Evolutionary conservation across 2,329 filamentous ascomycete genomes (phyloP).

Genomic region (Ascochyta koolunga): DNA sequence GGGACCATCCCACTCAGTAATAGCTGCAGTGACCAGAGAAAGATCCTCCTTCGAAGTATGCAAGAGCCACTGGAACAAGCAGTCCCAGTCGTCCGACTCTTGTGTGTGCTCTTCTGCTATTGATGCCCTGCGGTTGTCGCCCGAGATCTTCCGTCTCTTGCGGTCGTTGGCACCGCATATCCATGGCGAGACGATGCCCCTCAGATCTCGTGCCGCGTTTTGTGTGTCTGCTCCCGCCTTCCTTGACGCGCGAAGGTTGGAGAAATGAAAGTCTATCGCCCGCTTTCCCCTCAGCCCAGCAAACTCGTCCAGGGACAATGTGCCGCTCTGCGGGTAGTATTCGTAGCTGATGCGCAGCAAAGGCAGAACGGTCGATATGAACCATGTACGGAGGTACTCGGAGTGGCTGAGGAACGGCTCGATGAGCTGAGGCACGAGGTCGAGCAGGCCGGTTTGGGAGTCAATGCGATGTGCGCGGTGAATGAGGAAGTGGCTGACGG

Average conservation of each 20-base stretch:
- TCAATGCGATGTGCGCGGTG: constrained; percentile 73
- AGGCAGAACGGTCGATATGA: constrained; percentile 71
- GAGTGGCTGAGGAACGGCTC: constrained; percentile 70
- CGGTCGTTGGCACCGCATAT: constrained; percentile 69
- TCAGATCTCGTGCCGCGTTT: constrained; percentile 67
- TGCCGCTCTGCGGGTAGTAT: constrained; percentile 65
- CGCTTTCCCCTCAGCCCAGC: constrained; percentile 64
- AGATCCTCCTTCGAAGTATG: constrained; percentile 66
- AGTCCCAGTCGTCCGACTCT: constrained; percentile 66
- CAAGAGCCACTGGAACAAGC: constrained; percentile 71
- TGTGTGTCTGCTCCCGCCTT: constrained; percentile 27
- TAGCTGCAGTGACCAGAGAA: constrained; percentile 64
- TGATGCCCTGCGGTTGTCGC: constrained; percentile 31
- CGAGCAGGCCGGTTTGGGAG: constrained; percentile 72
- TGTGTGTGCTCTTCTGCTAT: constrained; percentile 44
- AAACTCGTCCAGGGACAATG: constrained; percentile 67
- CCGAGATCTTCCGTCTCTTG: constrained; percentile 55
- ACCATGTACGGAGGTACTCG: constrained; percentile 69
- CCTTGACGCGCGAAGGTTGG: constrained; percentile 26
- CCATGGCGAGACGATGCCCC: constrained; percentile 75
- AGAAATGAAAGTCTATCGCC: constrained; percentile 66
- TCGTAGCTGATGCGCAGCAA: constrained; percentile 71
- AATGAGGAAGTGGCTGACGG: constrained; percentile 68
- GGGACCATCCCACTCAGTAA: constrained; percentile 77
- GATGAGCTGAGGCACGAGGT: constrained; percentile 70